Base-by-base conservation (phyloP, 345 rosid genomes). In the Populus pruinosa region DNA sequence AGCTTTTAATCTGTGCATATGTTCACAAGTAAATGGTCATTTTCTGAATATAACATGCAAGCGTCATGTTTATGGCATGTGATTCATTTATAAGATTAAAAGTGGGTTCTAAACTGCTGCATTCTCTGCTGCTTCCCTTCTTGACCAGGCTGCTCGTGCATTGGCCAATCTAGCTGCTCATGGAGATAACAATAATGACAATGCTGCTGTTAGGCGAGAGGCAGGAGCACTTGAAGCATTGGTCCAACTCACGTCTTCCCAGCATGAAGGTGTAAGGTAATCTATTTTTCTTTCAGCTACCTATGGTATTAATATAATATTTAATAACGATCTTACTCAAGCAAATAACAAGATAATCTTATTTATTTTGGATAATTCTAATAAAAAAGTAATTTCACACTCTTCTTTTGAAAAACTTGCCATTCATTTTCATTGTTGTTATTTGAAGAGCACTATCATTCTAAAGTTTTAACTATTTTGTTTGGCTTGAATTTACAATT, bases 241-340 rank as follows among this genome's bases (percentile, higher is more conserved):
- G 68, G 80, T 85, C 41, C 82, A 78, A 69, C 83, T 82, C 50
- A 85, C 82, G 8, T 68, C 56, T 68, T 85, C 85, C 39, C 78
- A 67, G 12, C 74, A 82, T 74, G 87, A 85, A 77, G 87, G 87
- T 43, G 85, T 82, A n/a, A 85, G 85, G 87, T 85, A 74, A 71
- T 67, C 18, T 8, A 29, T 5, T 44, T 73, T 63, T 64, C 62
- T 77, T 49, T 62, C 31, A 43, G 35, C 25, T 67, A 63, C 71
- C 8, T 67, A 21, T n/a, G 72, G 27, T 18, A 62, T 65, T 21
- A n/a, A 23, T 43, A 2, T 62, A 12, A 36, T 27, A 8, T 35
- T 44, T 50, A 59, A 11, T 36, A 55, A 12, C 43, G 12, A 56
- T 55, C 55, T 4, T 5, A 8, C 14, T 29, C 47, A 33, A 49